Base-by-base conservation (phyloP, 2,329 filamentous ascomycete species). In the Ascochyta pisi region DNA sequence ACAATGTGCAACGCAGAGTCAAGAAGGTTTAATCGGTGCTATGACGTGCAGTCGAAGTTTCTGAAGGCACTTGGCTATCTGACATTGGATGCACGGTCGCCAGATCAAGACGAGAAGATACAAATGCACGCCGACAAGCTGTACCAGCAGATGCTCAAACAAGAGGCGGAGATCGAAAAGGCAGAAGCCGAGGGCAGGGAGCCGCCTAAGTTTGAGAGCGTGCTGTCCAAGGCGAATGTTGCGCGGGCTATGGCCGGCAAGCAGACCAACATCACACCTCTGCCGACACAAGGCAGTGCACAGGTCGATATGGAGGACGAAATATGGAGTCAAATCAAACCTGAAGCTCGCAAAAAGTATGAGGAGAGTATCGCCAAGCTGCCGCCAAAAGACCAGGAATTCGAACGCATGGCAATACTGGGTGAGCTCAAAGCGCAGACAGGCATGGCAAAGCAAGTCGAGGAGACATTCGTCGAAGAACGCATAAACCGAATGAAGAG, bases 81-180 rank as follows among this genome's bases (percentile, higher is more conserved):
- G 7, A 86, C 85, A 24, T 80, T 85, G 59, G 84, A 89, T 40
- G 84, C 87, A 22, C 80, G 88, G 8, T 78, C 83, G 0, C 83
- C 87, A 27, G 83, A 90, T 47, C 90, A 96, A 67, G 93, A 97
- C 74, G 86, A 89, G 65, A 92, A 54, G 57, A 79, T 99, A 59
- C 95, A 98, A 77, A 91, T 98, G 88, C 93, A 97, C 75, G 94
- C 94, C 56, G 95, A 99, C 78, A 86, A 86, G 61, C 82, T 99
- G 37, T 99, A 92, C 76, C 90, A 94, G 69, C 86, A 89, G 65
- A 92, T 98, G 88, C 77, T 96, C 34, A 84, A 86, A 58, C 92
- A 96, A 73, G 94, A 99, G 76, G 82, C 81, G 19, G 84, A 83
- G 60, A 86, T 90, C n/a, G 86, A 89, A 61, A 83, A 86, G 67